These are phyloP conservation scores for Neurospora terricola DNA, from an alignment of 495 filamentous ascomycete genomes.

Conservation along the genomic window DNA sequence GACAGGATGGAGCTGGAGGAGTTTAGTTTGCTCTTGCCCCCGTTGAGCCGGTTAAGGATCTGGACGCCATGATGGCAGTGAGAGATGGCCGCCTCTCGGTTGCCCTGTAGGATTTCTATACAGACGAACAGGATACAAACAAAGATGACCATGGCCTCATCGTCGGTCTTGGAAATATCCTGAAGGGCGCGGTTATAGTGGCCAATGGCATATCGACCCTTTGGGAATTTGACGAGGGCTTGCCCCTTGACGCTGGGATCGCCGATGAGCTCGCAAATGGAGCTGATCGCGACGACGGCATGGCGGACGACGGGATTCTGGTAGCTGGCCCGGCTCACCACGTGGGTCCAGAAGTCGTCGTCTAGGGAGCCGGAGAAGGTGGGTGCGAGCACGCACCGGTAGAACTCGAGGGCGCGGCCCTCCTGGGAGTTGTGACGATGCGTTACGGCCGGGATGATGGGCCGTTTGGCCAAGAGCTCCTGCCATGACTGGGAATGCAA, in stretches of 20 bases:
- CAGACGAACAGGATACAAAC: constrained; percentile 48
- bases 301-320: constrained; percentile 46
- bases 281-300: constrained; percentile 38
- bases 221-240: constrained; percentile 6
- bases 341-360: constrained; percentile 42
- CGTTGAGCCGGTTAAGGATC: constrained; percentile 17
- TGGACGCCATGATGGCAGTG: constrained; percentile 31
- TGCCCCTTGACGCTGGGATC: constrained; percentile 6
- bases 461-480: constrained; percentile 15
- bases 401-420: constrained; percentile 31
- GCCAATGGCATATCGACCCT: constrained; percentile 16
- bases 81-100: constrained; percentile 29
- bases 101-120: constrained; percentile 41
- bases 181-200: constrained; percentile 28
- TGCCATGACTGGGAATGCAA: constrained; percentile 11
- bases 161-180: constrained; percentile 17
- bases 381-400: constrained; percentile 29
- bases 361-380: constrained; percentile 34
- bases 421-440: constrained; percentile 17
- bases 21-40: not conserved
- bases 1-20: constrained; percentile 14
- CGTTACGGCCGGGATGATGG: constrained; percentile 14
- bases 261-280: constrained; percentile 22
- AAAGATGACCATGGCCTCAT: constrained; percentile 32
- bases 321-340: constrained; percentile 40